Percentiles rank a stretch among this genome's conserved stretches.
phyloP scores from a whole-genome alignment of 2,329 filamentous ascomycete genomes.

The Westerdykella sp. region DNA sequence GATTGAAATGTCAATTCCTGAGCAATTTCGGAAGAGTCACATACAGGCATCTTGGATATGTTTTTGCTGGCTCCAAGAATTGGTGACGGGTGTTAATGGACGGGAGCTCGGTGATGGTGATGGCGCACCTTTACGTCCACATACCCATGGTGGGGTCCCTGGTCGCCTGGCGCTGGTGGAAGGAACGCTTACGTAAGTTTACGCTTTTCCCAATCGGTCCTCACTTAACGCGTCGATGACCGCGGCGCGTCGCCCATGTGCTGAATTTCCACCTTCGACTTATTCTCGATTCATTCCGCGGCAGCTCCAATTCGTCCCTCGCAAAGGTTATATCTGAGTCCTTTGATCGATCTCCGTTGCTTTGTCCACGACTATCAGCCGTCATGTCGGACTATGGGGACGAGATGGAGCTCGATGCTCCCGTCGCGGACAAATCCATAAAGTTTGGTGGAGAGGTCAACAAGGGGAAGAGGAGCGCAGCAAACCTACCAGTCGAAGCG shows the following conservation, averaged over 20 bases:
- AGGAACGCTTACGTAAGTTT: conserved; percentile 9
- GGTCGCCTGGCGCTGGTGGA: conserved; percentile 25
- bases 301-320: too few species aligned
- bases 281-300: background rate
- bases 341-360: background rate
- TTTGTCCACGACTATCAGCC: background rate
- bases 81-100: conserved; percentile 15
- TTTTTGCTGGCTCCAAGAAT: conserved; percentile 11
- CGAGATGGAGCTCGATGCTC: conserved; percentile 61
- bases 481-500: conserved; percentile 88
- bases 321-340: too few species aligned
- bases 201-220: conserved; percentile 11
- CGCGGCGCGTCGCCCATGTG: conserved; percentile 14
- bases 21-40: conserved; percentile 9
- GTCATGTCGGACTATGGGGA: conserved; percentile 55
- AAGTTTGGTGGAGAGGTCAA: conserved; percentile 69
- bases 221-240: conserved; percentile 31
- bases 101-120: conserved; percentile 10
- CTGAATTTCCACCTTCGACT: background rate
- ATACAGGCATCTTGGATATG: conserved; percentile 43
- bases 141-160: conserved; percentile 14
- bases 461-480: conserved; percentile 88
- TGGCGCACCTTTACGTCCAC: too few species aligned
- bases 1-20: conserved; percentile 3
- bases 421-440: conserved; percentile 46